Base-by-base conservation (phyloP, 306 rosid species). In the Quercus dentata region DNA sequence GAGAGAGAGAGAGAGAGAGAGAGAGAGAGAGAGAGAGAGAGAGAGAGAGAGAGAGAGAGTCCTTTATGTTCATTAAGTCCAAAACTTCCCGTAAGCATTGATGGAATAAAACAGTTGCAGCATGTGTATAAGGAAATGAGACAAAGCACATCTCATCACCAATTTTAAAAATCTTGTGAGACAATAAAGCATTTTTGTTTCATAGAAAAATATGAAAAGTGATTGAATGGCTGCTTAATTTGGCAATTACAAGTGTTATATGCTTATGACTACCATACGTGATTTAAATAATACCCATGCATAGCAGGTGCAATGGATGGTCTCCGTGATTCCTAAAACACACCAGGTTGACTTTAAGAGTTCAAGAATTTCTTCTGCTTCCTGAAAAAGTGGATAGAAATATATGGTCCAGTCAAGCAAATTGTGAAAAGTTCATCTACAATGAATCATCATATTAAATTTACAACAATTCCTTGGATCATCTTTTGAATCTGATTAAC, bases 251-350 rank as follows among this genome's bases (percentile, higher is more conserved):
- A 41, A 68, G 77, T 64, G 63, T 30, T 56, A 74, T 51, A 25
- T 25, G n/a, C 70, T 65, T 73, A 75, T 61, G 49, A 51, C 15
- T 61, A 56, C 19, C 77, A 71, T 85, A 95, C 99, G 97, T 95
- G 99, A 68, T 94, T 94, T 97, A 84, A 93, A 93, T 76, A 95
- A 84, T 75, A 95, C 97, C 99, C 99, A 95, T 79, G 93, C 95
- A 90, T 87, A 93, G 87, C 97, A 90, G 71, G 99, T 93, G 79
- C 82, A 82, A 84, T 95, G 99, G 70, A 95, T 90, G 79, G 99
- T 95, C 96, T 93, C 99, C 9, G 92, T 91, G 82, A 95, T 90
- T 68, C 99, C 99, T 80, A 95, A 88, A 85, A 93, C 94, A 82
- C 93, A 95, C 99, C 99, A 95, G 46, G 99, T 91, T 12, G 98